Percentiles rank a stretch among this genome's conserved stretches.
Evolutionary conservation across 2,329 filamentous ascomycete species (phyloP).

Genomic region (Orbilia oligospora): DNA sequence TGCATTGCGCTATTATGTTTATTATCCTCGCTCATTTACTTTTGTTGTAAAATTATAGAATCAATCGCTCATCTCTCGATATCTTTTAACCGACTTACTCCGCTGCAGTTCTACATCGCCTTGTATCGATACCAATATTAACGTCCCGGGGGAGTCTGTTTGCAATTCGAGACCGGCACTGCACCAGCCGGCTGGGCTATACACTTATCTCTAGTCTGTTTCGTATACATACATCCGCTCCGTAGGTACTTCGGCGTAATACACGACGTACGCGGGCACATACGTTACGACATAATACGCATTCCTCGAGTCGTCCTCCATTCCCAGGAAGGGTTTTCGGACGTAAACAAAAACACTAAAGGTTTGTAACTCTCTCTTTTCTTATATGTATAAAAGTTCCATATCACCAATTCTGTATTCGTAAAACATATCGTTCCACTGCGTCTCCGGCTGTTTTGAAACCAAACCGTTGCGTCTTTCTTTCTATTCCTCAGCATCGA

Average conservation of each 20-base stretch:
- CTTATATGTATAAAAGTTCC: neutral
- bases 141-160: no score
- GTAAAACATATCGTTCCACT: neutral
- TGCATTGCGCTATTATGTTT: conserved; percentile 8
- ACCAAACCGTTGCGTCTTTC: neutral
- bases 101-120: no score
- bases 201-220: no score
- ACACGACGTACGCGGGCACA: neutral
- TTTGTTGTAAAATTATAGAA: neutral
- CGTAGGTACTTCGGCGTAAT: no score
- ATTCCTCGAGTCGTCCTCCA: neutral
- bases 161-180: no score
- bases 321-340: neutral
- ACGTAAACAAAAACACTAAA: neutral
- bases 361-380: neutral
- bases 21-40: conserved; percentile 15
- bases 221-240: no score
- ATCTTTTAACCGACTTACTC: neutral
- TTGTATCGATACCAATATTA: no score
- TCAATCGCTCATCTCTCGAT: neutral
- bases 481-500: neutral
- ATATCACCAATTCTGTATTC: neutral
- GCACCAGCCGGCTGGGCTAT: no score
- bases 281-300: neutral
- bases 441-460: neutral